These are phyloP conservation scores for Schizopora paradoxa DNA, from an alignment of 1,284 basidiomycete genomes.

Conservation along the genomic window DNA sequence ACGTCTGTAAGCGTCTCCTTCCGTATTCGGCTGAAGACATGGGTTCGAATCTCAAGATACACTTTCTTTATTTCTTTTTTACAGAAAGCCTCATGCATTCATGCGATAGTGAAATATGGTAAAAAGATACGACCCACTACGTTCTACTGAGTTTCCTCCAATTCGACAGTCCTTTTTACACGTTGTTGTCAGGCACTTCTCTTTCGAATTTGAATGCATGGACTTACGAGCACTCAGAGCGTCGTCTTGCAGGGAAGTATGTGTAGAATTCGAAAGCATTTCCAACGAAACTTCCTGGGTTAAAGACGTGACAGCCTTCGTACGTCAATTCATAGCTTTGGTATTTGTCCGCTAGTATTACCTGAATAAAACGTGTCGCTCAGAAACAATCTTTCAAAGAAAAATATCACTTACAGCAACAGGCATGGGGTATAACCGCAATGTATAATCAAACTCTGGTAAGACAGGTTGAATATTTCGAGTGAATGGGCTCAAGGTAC, in stretches of 20 bases:
- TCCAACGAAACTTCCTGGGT: slow-evolving; percentile 87
- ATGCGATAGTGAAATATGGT: too few relatives aligned
- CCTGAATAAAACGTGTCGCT: slow-evolving; percentile 37
- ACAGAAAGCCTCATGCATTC: too few relatives aligned
- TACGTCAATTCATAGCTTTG: slow-evolving; percentile 96
- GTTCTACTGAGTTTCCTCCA: too few relatives aligned
- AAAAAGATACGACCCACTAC: too few relatives aligned
- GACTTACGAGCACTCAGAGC: slow-evolving; percentile 72
- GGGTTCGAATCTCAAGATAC: too few relatives aligned
- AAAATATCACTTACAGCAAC: slow-evolving; percentile 64
- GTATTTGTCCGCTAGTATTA: slow-evolving; percentile 96
- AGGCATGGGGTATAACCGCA: slow-evolving; percentile 93
- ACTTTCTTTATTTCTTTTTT: too few relatives aligned
- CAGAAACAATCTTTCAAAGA: not conserved
- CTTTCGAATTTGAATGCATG: too few relatives aligned
- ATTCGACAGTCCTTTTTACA: too few relatives aligned
- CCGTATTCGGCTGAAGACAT: too few relatives aligned
- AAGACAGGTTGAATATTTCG: slow-evolving; percentile 82
- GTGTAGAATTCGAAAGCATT: slow-evolving; percentile 81
- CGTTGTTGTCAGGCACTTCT: too few relatives aligned
- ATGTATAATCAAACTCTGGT: slow-evolving; percentile 88
- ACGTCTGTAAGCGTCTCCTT: too few relatives aligned
- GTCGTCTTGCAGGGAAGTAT: slow-evolving; percentile 73
- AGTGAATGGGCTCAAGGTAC: slow-evolving; percentile 84
- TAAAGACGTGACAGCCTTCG: slow-evolving; percentile 98